Base-by-base conservation (phyloP, 768 basidiomycete species). In the Termitomyces titanicus region DNA sequence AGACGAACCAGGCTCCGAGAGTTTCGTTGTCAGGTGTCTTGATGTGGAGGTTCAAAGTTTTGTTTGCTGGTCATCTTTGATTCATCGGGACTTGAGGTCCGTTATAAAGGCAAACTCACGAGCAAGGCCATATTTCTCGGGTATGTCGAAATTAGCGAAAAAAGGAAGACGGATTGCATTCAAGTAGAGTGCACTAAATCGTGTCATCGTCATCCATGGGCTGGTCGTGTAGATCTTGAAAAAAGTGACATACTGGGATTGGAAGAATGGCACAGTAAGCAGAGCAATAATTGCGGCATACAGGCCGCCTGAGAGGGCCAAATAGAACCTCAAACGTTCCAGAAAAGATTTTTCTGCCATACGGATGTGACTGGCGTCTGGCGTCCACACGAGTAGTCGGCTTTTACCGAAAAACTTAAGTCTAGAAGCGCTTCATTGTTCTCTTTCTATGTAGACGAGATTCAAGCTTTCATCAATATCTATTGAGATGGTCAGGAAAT, bases 1-100 rank as follows among this genome's bases (percentile, higher is more conserved):
- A 75, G 40, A 89, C 72, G 68, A 92, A 91, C 92, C 92, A 94
- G 18, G 92, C 88, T 15, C 95, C 95, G 38, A 98, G 67, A 0
- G 78, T 79, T 55, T 87, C 81, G 55, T 91, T 89, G 67, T 98
- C 95, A 0, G 81, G 64, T 0, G 94, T 94, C 13, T 72, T 69
- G 8, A 97, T 73, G 52, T 81, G 72, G 46, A 94, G 66, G 63
- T 94, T 91, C 46, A 81, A 69, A 0, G 90, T 87, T 67, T 91
- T 94, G 60, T 85, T 87, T 3, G 89, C 91, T 92, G 42, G 20
- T 42, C 12, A n/a, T 18, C 18, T n/a, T 52, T 44, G 38, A 22
- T 29, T 13, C 43, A 18, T 37, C 35, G 44, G 33, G 46, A 22
- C 22, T 48, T 43, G 33, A 54, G 4, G 42, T 33, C n/a, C 12